These are phyloP conservation scores for Brassica carinata DNA, from an alignment of 345 rosid species.

Conservation along the genomic window DNA sequence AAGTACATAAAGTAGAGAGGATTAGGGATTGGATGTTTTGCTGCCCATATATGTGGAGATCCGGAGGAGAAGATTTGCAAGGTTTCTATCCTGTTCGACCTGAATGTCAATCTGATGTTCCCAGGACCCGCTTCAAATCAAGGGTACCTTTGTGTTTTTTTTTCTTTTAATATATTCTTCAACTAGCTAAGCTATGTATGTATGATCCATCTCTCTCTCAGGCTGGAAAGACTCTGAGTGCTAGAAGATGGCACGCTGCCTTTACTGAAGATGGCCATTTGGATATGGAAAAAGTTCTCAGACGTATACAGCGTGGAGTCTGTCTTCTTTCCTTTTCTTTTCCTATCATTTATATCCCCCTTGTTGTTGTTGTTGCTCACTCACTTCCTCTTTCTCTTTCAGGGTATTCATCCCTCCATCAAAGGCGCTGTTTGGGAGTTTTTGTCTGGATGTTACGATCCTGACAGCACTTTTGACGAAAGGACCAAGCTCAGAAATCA, in stretches of 20 bases:
- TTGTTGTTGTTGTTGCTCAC: not conserved
- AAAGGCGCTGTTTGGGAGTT: slow-evolving; percentile 95
- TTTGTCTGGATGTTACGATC: slow-evolving; percentile 90
- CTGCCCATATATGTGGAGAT: slow-evolving; percentile 49
- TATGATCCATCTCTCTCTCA: not conserved
- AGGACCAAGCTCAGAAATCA: slow-evolving; percentile 61
- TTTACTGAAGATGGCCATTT: not conserved
- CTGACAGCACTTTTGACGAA: slow-evolving; percentile 80
- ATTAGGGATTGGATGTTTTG: slow-evolving; percentile 37
- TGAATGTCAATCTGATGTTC: slow-evolving; percentile 66
- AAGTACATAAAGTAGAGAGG: not conserved
- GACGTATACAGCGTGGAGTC: slow-evolving; percentile 93
- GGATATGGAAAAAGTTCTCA: slow-evolving; percentile 49
- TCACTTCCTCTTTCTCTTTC: slow-evolving; percentile 32
- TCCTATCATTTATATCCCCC: not conserved
- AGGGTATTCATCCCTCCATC: slow-evolving; percentile 96
- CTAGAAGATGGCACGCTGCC: not conserved
- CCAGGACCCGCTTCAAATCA: slow-evolving; percentile 25
- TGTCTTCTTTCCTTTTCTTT: slow-evolving; percentile 12
- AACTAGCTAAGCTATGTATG: not conserved
- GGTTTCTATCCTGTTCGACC: slow-evolving; percentile 75
- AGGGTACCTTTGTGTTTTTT: not conserved
- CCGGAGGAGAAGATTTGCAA: slow-evolving; percentile 65
- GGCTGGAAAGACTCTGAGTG: not conserved
- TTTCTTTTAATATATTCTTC: too few species aligned